These are phyloP conservation scores for Phanerochaete sordida DNA, from an alignment of 768 basidiomycete genomes.

Conservation along the genomic window DNA sequence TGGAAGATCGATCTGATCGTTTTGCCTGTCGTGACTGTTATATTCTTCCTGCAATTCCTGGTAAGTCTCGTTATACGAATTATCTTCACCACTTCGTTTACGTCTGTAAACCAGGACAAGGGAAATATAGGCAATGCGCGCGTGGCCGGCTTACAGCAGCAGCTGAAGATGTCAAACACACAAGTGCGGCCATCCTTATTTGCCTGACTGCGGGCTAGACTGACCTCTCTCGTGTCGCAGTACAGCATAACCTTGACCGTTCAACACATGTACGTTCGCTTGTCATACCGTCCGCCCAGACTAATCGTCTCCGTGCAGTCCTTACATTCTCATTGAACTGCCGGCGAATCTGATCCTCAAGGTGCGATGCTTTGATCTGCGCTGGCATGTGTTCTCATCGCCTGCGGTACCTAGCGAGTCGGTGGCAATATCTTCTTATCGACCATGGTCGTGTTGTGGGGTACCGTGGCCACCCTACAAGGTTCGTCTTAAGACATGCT, in stretches of 20 bases:
- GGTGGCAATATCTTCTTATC: conserved; percentile 58
- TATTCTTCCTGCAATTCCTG: conserved; percentile 7
- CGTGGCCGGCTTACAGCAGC: conserved; percentile 8
- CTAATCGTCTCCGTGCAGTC: conserved; percentile 26
- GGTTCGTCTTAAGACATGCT: conserved; percentile 34
- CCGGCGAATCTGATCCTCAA: conserved; percentile 61
- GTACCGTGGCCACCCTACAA: conserved; percentile 54
- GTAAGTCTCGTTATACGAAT: background rate
- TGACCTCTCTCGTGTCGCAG: too few relatives aligned
- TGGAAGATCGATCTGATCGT: background rate
- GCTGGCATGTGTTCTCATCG: background rate
- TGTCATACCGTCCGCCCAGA: too few relatives aligned
- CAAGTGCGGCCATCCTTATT: background rate
- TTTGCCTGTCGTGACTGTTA: conserved; percentile 4
- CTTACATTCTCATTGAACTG: conserved; percentile 56
- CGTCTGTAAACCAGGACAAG: background rate
- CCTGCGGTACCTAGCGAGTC: conserved; percentile 27
- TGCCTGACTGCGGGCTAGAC: too few relatives aligned
- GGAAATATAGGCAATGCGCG: conserved; percentile 12
- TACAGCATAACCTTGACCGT: conserved; percentile 50
- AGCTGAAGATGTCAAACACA: conserved; percentile 7
- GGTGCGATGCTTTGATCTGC: conserved; percentile 14
- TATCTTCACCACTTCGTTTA: background rate
- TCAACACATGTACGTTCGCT: conserved; percentile 37
- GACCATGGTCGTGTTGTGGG: conserved; percentile 59